Evolutionary conservation across 805 yeast genomes (phyloP).

Genomic region (Sugiyamaella floridensis): DNA sequence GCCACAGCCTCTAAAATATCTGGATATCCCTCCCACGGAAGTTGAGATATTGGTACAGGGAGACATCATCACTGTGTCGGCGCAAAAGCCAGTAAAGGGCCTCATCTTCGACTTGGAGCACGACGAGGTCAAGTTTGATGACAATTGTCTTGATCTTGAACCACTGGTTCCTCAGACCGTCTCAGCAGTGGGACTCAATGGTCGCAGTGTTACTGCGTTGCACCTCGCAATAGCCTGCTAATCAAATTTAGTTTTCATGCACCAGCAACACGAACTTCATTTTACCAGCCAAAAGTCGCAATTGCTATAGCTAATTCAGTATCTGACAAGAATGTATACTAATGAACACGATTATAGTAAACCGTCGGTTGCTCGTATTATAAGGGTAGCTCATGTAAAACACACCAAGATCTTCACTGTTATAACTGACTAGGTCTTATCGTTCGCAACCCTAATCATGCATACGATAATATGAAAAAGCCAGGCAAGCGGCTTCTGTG

Average conservation of each 20-base stretch:
- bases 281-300: no score
- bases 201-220: slow-evolving; percentile 2
- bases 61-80: slow-evolving; percentile 1
- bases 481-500: background rate
- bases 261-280: no score
- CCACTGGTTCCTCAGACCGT: slow-evolving; percentile 13
- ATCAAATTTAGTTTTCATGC: background rate
- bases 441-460: background rate
- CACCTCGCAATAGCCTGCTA: slow-evolving; percentile 1
- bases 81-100: slow-evolving; percentile 8
- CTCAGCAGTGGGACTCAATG: slow-evolving; percentile 5
- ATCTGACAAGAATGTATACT: no score
- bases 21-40: slow-evolving; percentile 26
- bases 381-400: no score
- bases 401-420: no score
- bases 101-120: slow-evolving; percentile 6
- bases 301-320: no score
- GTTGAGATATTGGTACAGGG: background rate
- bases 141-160: slow-evolving; percentile 8
- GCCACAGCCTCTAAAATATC: slow-evolving; percentile 43
- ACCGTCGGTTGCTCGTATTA: no score
- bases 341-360: no score
- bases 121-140: slow-evolving; percentile 8
- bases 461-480: background rate
- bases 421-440: background rate